Evolutionary conservation across 768 basidiomycete genomes (phyloP), one percentile per base, ranked within the genome.

Genomic region (Kwoniella shandongensis): DNA sequence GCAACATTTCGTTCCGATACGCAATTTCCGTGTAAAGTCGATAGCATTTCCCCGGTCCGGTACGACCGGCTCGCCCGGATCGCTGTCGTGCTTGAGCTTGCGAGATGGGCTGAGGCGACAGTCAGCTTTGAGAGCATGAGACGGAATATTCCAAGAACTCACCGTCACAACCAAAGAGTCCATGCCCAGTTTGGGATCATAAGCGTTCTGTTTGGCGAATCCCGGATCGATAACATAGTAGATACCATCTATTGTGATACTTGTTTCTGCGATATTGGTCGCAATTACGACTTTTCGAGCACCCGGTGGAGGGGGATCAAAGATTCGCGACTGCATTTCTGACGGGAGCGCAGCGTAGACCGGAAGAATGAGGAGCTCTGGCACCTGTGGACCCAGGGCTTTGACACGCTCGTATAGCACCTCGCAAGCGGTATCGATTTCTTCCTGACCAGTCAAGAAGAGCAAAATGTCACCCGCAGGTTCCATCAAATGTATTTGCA

Each of bases 181-280:
- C 96, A 99, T 98, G 63, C 93, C 96, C 61, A 98, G 79, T 50
- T 90, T 83, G 18, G 96, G 92, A 73, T 99, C 96, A 74, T 96
- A 99, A 1, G 93, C 94, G 72, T 97, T 98, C 77, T 99, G 96
- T 77, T 99, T 99, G 32, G 91, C 87, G 79, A 99, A 98, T 12
- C 96, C 96, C 1, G 96, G 94, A 73, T 99, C 96, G 61, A 99
- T 87, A 66, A 99, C 94, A 67, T 98, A 99, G 81, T 97, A 98
- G 74, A 99, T 96, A 27, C 93, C 96, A 30, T 92, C 91, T 69
- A 98, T 99, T 7, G 96, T 98, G 74, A 99, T 81, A 79, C 90
- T 92, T 11, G 96, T 98, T 80, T 99, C 96, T 2, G 96, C 96
- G 52, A 97, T 93, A 77, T 98, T 99, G 23, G 96, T 99, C n/a